These are phyloP conservation scores for Aureobasidium sp. DNA, from an alignment of 2,329 filamentous ascomycete species.

Conservation along the genomic window DNA sequence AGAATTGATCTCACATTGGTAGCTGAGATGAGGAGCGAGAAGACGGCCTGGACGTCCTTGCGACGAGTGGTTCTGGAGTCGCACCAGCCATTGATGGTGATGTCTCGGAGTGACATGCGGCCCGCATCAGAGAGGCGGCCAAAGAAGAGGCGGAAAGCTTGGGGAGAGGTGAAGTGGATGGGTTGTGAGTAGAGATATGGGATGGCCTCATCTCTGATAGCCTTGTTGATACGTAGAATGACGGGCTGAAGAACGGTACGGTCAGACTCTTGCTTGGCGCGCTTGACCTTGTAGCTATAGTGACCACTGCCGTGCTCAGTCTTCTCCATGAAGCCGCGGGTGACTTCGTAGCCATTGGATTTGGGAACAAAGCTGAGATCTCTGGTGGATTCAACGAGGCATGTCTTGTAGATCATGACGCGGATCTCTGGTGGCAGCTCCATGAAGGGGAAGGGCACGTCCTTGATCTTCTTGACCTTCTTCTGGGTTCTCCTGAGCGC, in stretches of 20 bases:
- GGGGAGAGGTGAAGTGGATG: background rate
- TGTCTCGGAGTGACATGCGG: background rate
- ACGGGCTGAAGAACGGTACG: background rate
- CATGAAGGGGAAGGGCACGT: conserved; percentile 8
- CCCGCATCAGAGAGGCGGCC: background rate
- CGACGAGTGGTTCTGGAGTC: background rate
- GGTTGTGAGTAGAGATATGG: background rate
- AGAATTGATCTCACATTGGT: background rate
- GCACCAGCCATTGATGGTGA: background rate
- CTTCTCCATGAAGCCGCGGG: background rate
- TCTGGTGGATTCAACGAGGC: background rate
- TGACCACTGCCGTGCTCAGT: too few species aligned
- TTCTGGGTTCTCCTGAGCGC: background rate
- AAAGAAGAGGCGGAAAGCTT: background rate
- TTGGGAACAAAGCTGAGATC: background rate
- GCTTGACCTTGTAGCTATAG: background rate
- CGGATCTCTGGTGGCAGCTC: conserved; percentile 7
- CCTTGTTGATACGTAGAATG: background rate
- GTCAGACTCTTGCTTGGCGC: background rate
- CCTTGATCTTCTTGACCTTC: conserved; percentile 5
- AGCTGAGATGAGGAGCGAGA: background rate
- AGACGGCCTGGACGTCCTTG: background rate
- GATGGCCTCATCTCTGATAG: background rate
- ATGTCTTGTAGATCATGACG: conserved; percentile 9
- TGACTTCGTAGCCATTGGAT: background rate